Evolutionary conservation across 2,329 filamentous ascomycete genomes (phyloP).

Genomic region (Aspergillus novofumigatus): DNA sequence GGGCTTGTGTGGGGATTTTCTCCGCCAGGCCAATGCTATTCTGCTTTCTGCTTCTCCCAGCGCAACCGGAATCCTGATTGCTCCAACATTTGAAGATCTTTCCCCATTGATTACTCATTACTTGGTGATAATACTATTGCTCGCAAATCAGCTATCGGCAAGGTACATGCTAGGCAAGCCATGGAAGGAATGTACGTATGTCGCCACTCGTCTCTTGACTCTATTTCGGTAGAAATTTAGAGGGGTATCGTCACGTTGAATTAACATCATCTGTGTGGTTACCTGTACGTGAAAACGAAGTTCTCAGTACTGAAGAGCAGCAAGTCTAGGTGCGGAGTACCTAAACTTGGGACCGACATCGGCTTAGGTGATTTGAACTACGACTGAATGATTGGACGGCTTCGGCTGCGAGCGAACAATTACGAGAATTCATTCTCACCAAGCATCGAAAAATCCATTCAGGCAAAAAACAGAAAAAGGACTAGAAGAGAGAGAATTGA

Average conservation of each 20-base stretch:
- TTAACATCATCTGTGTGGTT: background rate
- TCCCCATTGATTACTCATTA: constrained; percentile 14
- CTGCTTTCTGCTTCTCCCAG: background rate
- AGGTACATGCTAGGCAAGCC: background rate
- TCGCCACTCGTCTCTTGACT: background rate
- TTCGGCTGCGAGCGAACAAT: no score
- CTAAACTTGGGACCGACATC: constrained; percentile 10
- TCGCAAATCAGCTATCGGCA: background rate
- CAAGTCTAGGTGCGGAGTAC: background rate
- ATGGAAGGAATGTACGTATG: background rate
- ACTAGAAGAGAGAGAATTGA: constrained; percentile 12
- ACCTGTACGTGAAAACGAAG: background rate
- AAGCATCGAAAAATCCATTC: background rate
- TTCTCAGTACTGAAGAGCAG: background rate
- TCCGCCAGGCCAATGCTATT: background rate
- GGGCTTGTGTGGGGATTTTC: background rate
- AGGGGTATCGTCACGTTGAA: background rate
- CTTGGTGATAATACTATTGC: constrained; percentile 1
- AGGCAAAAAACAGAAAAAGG: background rate
- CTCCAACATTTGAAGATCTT: constrained; percentile 10
- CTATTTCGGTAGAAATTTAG: background rate
- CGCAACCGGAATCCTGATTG: constrained; percentile 15
- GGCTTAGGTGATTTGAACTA: constrained; percentile 4
- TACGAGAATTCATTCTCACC: background rate
- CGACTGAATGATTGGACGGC: background rate